Conservation (phyloP, 2,329 filamentous ascomycete species). For the Stagonosporopsis rhizophila region DNA sequence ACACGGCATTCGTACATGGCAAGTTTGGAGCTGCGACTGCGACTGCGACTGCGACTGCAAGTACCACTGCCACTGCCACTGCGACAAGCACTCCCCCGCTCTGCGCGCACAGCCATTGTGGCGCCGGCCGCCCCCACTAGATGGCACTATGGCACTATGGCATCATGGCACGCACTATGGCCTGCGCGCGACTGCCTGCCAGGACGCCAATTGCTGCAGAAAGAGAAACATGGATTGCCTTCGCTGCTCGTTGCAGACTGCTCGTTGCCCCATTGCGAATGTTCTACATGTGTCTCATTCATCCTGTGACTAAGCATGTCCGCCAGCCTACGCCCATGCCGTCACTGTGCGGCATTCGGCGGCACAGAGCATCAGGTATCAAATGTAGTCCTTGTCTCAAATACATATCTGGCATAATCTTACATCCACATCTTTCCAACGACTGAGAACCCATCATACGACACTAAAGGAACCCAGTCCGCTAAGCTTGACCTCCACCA, state of each 20-base stretch:
- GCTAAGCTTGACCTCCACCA: neutral
- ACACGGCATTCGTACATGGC: neutral
- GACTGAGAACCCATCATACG: neutral
- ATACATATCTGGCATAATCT: constrained; percentile 9
- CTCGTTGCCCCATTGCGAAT: neutral
- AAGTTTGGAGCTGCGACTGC: constrained; percentile 11
- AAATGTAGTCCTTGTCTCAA: neutral
- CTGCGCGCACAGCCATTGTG: constrained; percentile 9
- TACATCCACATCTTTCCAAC: constrained; percentile 11
- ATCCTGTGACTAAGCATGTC: constrained; percentile 2
- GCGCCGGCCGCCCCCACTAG: constrained; percentile 2
- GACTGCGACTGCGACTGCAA: no score
- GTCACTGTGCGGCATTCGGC: neutral
- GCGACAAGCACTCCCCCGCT: constrained; percentile 5
- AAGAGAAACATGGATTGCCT: neutral
- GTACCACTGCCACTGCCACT: no score
- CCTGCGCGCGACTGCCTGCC: neutral
- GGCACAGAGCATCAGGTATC: no score
- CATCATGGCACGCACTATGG: neutral
- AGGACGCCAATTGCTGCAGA: no score
- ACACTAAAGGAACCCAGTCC: neutral
- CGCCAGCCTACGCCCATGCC: neutral
- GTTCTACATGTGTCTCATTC: neutral
- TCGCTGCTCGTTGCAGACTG: neutral
- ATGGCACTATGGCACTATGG: no score